Evolutionary conservation across 805 yeast genomes (phyloP), one percentile per base, ranked within the genome.

Genomic region (Ogataea corticis): DNA sequence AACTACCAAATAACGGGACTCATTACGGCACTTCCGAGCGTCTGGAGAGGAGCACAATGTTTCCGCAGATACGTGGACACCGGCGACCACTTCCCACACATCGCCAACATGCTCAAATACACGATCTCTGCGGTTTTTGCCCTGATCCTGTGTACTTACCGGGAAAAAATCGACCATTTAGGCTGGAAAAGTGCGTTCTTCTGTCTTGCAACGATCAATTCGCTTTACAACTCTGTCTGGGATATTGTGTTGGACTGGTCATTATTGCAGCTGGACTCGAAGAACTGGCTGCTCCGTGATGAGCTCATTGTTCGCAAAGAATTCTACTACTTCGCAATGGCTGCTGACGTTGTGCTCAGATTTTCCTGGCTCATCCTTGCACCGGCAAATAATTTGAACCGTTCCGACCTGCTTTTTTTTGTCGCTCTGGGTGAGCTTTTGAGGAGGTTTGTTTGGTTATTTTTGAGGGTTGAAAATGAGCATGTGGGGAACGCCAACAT

Each of bases 201-300:
- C n/a, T 63, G 80, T 0, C 76, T 89, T 67, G 96, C 95, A 0
- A 59, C 77, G 0, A 53, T 87, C 31, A 90, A 92, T 62, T 80
- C 97, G 0, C 39, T 82, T 1, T 77, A 77, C 56, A 75, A 90
- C 31, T 65, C 84, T 0, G 52, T 81, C 2, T 92, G 99, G 99
- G 99, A 92, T 66, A 69, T 92, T 5, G 70, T 90, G 34, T 88
- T 92, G 96, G 99, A 92, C 70, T 92, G 96, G 92, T 89, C 97
- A 2, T 69, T 92, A 57, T 73, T 86, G 45, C 96, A 87, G 63
- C 68, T 79, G 18, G 75, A 71, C 9, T 73, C 84, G 2, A 71
- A 72, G 49, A 74, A 85, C 60, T 65, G 66, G 44, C 66, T 83
- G 19, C 69, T 90, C 42, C 74, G 97, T 56, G 82, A 87, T 57